Base-by-base conservation (phyloP, 768 basidiomycete species). In the Lentinula guzmanii region DNA sequence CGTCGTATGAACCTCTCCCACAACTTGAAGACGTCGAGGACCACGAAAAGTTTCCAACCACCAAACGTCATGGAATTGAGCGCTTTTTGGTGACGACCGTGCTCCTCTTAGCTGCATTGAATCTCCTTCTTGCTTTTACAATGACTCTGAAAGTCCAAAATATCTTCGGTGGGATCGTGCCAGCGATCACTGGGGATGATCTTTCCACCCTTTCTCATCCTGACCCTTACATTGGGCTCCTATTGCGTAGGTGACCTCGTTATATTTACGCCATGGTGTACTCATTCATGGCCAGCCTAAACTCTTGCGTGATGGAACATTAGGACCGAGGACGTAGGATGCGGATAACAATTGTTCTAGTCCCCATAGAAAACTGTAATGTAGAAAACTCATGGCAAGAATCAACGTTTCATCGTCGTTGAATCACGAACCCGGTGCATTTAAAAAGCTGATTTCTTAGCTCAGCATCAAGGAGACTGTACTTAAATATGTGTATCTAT, bases 211-310 rank as follows among this genome's bases (percentile, higher is more conserved):
- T 64, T 0, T 59, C 63, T n/a, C 16, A 55, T 7, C 60, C 63
- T 11, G 48, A 64, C 37, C 63, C 63, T n/a, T 64, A 64, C 24
- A 50, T 64, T 15, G 63, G 63, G 42, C 50, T 64, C 33, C 28
- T 8, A 21, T 21, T 46, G 45, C 5, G 45, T 46, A 21, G 5
- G 45, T 46, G 8, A 13, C n/a, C 5, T 9, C 45, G 45, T 46
- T n/a, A 11, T 5, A 46, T 46, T 6, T n/a, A 6, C 13, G 13
- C 42, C 15, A 43, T 16, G 5, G 5, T 5, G 3, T n/a, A 15
- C 13, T 43, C 3, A 43, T 28, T 28, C 28, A 28, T 28, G 28
- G 3, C 28, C 28, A 28, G 28, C 28, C 28, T 28, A 28, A 28
- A 28, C 45, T 46, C 18, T n/a, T 24, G 18, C 10, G 45, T 21